A percentile compares a stretch with the other conserved stretches of the same genome.
Conservation (phyloP, 345 rosid species). For the Populus nigra region DNA sequence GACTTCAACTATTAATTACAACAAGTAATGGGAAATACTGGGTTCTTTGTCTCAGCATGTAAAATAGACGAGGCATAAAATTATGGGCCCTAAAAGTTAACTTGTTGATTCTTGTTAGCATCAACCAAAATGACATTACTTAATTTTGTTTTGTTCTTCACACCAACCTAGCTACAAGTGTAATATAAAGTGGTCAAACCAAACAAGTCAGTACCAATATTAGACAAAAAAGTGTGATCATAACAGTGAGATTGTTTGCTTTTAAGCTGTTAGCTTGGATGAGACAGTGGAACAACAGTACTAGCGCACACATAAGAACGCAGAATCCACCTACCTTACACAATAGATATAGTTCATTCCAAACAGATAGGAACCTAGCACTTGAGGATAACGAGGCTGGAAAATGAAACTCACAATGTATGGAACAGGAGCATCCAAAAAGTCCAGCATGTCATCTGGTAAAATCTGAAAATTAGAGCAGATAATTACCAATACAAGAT, state of each 20-base stretch:
- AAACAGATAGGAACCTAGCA: not conserved
- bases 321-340: not conserved
- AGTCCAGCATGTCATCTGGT: constrained; percentile 94
- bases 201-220: not conserved
- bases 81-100: not conserved
- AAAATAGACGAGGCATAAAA: not conserved
- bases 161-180: constrained; percentile 59
- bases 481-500: constrained; percentile 12
- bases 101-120: constrained; percentile 50
- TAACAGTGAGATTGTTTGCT: not conserved
- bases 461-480: constrained; percentile 57
- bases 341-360: not conserved
- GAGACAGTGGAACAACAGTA: not conserved
- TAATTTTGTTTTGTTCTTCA: constrained; percentile 77
- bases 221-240: not conserved
- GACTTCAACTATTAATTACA: constrained; percentile 57
- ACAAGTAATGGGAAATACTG: constrained; percentile 9
- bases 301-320: not conserved
- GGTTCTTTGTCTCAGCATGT: not conserved
- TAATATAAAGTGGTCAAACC: constrained; percentile 12
- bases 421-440: constrained; percentile 96
- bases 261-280: not conserved
- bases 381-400: not conserved
- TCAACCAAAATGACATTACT: constrained; percentile 48
- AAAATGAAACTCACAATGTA: constrained; percentile 66